Evolutionary conservation across 495 filamentous ascomycete genomes (phyloP).

Genomic region (Extremus antarcticus): DNA sequence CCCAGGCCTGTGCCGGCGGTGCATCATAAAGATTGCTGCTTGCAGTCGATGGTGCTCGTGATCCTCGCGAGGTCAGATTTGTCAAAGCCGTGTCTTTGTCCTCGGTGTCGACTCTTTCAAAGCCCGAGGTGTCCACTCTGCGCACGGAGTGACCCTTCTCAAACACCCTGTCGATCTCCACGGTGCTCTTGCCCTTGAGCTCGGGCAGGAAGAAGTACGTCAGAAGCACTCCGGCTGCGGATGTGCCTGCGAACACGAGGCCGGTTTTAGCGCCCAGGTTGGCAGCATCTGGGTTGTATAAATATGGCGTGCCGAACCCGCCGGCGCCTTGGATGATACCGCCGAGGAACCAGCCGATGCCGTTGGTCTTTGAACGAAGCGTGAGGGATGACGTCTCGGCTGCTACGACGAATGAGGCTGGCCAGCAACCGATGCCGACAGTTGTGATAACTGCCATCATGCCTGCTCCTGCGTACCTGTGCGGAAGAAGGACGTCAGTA

Average conservation of each 20-base stretch:
- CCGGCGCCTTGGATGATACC: slow-evolving; percentile 58
- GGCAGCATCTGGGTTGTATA: slow-evolving; percentile 60
- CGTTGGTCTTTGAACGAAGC: slow-evolving; percentile 67
- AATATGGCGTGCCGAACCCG: slow-evolving; percentile 39
- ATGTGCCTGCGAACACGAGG: slow-evolving; percentile 51
- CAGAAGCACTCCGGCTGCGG: background rate
- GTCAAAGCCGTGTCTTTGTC: slow-evolving; percentile 15
- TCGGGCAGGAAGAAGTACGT: slow-evolving; percentile 20
- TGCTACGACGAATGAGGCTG: slow-evolving; percentile 68
- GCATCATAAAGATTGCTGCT: background rate
- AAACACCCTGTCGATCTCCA: slow-evolving; percentile 48
- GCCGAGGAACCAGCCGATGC: slow-evolving; percentile 58
- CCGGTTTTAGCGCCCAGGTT: slow-evolving; percentile 65
- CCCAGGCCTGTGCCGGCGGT: background rate
- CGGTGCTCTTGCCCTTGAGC: slow-evolving; percentile 32
- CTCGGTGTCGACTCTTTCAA: background rate
- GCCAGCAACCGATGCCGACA: slow-evolving; percentile 65
- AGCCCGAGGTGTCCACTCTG: slow-evolving; percentile 33
- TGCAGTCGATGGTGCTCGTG: background rate
- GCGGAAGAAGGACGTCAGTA: background rate
- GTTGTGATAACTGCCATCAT: slow-evolving; percentile 57
- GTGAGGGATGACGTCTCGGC: slow-evolving; percentile 63
- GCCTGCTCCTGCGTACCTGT: slow-evolving; percentile 42
- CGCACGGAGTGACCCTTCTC: slow-evolving; percentile 38
- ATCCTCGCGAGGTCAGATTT: slow-evolving; percentile 27